A percentile compares a stretch with the other conserved stretches of the same genome.
These are phyloP conservation scores for Nothophoma quercina DNA, from an alignment of 2,329 filamentous ascomycete species.

Conservation along the genomic window DNA sequence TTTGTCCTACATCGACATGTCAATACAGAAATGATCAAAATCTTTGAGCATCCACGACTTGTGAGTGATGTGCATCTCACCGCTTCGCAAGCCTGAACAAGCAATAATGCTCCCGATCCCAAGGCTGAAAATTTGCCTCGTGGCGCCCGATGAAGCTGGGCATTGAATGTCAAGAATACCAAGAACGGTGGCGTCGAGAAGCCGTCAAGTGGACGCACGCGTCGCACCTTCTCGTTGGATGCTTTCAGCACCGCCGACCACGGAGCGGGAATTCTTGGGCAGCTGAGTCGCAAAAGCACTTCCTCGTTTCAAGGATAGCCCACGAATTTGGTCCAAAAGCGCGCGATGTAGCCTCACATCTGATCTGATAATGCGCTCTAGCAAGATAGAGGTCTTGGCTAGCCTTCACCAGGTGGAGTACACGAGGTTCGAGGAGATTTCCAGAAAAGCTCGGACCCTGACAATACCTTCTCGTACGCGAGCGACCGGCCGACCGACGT, in stretches of 20 bases:
- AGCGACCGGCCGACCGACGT: no score
- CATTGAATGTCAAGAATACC: slow-evolving; percentile 9
- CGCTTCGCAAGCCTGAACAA: not conserved
- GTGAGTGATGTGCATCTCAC: no score
- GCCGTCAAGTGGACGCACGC: not conserved
- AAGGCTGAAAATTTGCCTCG: not conserved
- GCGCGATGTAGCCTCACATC: no score
- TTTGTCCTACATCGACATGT: no score
- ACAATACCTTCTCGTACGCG: no score
- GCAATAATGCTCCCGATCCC: not conserved
- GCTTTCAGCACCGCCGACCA: not conserved
- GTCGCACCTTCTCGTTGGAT: not conserved
- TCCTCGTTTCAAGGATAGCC: not conserved
- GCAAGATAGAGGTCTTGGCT: no score
- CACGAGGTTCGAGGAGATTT: not conserved
- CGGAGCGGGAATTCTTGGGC: not conserved
- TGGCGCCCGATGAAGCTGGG: slow-evolving; percentile 3
- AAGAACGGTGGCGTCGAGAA: slow-evolving; percentile 2
- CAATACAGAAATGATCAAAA: no score
- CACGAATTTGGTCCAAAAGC: no score
- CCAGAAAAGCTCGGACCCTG: not conserved
- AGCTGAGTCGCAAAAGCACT: not conserved
- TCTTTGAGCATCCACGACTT: no score
- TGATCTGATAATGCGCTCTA: no score
- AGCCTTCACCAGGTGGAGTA: not conserved